phyloP scores from a whole-genome alignment of 1,284 basidiomycete species.

The Cryptococcus deneoformans region DNA sequence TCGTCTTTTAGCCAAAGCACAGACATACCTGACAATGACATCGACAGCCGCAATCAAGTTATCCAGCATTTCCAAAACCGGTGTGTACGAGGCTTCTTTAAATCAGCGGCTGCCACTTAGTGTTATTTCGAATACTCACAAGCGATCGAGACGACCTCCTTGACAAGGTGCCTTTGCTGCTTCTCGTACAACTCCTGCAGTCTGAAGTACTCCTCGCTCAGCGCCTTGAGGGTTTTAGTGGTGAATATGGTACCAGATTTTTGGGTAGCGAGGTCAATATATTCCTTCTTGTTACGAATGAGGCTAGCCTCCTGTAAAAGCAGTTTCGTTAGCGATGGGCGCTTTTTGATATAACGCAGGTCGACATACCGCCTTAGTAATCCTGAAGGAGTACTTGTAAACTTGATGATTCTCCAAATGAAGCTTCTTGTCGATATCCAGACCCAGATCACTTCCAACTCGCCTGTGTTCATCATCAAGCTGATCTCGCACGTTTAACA shows the following conservation, averaged over 20 bases:
- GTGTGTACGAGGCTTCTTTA: conserved; percentile 74
- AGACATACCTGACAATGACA: conserved; percentile 73
- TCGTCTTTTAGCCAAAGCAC: neutral
- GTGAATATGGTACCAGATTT: conserved; percentile 92
- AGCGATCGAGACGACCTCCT: conserved; percentile 90
- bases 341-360: neutral
- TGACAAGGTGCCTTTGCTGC: conserved; percentile 63
- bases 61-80: conserved; percentile 87
- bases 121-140: conserved; percentile 55
- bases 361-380: conserved; percentile 77
- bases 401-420: conserved; percentile 90
- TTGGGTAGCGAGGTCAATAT: conserved; percentile 79
- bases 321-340: too few species aligned
- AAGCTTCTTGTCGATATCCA: conserved; percentile 95
- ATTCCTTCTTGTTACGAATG: conserved; percentile 67
- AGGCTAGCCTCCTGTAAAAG: conserved; percentile 69
- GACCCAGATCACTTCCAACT: conserved; percentile 67
- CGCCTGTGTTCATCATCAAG: conserved; percentile 78
- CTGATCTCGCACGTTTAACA: conserved; percentile 70
- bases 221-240: conserved; percentile 70
- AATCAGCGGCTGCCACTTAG: neutral
- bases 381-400: conserved; percentile 90
- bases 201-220: conserved; percentile 66
- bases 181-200: conserved; percentile 27
- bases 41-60: conserved; percentile 85